Evolutionary conservation across 345 rosid species (phyloP).

Genomic region (Stellera chamaejasme): DNA sequence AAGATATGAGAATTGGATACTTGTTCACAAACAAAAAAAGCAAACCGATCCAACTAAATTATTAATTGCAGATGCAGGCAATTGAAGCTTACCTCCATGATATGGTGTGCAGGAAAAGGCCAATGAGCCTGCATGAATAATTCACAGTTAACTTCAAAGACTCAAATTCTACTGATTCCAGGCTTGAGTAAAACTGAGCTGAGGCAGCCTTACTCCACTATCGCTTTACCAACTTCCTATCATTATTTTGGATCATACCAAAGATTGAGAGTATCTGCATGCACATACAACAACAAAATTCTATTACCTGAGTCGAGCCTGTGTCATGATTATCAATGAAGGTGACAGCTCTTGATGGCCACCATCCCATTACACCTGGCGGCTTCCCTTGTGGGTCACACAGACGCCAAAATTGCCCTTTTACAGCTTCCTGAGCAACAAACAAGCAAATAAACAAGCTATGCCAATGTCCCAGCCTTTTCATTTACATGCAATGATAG

Average conservation of each 20-base stretch:
- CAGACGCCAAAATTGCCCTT: constrained; percentile 81
- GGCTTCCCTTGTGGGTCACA: constrained; percentile 82
- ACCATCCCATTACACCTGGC: constrained; percentile 91
- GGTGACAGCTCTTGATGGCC: constrained; percentile 92
- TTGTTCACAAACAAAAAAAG: no score
- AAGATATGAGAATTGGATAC: no score
- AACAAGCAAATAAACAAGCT: constrained; percentile 3
- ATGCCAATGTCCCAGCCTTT: no score
- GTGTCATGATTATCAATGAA: constrained; percentile 92
- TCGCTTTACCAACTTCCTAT: no score
- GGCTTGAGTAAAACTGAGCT: no score
- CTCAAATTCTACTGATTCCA: no score
- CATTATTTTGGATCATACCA: no score
- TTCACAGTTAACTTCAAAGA: no score
- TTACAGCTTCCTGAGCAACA: constrained; percentile 64
- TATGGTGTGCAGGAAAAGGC: constrained; percentile 74
- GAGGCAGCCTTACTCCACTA: no score
- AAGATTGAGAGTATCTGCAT: not conserved
- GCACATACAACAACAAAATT: constrained; percentile 1
- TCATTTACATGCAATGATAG: no score
- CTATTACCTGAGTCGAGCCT: constrained; percentile 78
- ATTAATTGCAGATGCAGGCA: no score
- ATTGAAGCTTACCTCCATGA: constrained; percentile 57
- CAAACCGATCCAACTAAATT: no score
- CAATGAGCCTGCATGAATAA: constrained; percentile 53